phyloP scores from a whole-genome alignment of 306 rosid genomes.

The Cucurbita argyrosperma region DNA sequence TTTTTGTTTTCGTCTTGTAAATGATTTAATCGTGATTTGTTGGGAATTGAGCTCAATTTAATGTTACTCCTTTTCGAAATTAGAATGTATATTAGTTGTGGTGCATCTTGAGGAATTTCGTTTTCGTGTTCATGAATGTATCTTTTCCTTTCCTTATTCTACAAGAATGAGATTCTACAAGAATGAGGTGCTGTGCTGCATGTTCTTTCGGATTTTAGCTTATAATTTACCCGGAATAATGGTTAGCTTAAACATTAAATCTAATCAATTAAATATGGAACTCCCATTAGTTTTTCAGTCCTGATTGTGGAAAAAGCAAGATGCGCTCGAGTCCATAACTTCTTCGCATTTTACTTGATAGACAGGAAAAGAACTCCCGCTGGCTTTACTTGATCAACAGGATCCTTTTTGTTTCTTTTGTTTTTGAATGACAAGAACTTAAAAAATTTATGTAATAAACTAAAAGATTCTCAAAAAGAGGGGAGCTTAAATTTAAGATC shows the following conservation, averaged over 20 bases:
- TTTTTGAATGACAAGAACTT: neutral
- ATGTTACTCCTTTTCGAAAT: neutral
- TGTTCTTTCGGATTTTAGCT: neutral
- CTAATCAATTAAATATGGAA: neutral
- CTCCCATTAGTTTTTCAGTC: neutral
- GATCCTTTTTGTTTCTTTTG: neutral
- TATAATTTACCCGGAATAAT: neutral
- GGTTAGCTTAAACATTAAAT: neutral
- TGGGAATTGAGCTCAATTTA: neutral
- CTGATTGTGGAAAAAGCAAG: neutral
- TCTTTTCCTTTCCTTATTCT: neutral
- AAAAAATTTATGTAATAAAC: neutral
- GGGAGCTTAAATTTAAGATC: neutral
- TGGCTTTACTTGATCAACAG: neutral
- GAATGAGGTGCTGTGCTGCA: neutral
- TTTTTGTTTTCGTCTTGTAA: neutral
- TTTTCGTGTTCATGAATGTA: neutral
- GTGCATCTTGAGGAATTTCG: neutral
- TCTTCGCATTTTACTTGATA: neutral
- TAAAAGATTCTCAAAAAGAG: neutral
- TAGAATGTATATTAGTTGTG: neutral
- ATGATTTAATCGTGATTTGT: neutral
- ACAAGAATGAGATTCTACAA: neutral
- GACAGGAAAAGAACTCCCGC: neutral
- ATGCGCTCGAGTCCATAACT: neutral